Conservation (phyloP, 192 early-diverging fungal genomes). For the Kappamyces sp. region DNA sequence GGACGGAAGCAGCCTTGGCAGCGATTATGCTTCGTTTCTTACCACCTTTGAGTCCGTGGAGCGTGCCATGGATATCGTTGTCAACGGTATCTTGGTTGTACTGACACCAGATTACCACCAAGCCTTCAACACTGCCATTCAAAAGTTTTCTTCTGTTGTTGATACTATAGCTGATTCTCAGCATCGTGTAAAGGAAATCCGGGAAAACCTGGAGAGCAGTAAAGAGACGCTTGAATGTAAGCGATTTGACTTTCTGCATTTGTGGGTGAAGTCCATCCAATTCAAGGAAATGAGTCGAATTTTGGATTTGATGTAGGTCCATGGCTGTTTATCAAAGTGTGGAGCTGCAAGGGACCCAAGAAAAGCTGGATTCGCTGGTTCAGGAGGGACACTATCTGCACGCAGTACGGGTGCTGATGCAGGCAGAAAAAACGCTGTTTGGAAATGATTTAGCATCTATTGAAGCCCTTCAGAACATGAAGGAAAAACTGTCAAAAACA, state of each 20-base stretch:
- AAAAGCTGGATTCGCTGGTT: slow-evolving; percentile 41
- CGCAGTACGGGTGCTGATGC: slow-evolving; percentile 37
- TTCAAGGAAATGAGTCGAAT: slow-evolving; percentile 57
- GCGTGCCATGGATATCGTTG: slow-evolving; percentile 51
- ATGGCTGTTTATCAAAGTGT: slow-evolving; percentile 27
- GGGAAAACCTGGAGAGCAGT: slow-evolving; percentile 35
- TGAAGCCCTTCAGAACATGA: slow-evolving; percentile 42
- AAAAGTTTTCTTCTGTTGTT: slow-evolving; percentile 51
- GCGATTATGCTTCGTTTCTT: slow-evolving; percentile 42
- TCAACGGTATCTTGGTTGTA: slow-evolving; percentile 45
- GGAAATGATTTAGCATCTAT: slow-evolving; percentile 43
- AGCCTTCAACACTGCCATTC: slow-evolving; percentile 53
- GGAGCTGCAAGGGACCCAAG: slow-evolving; percentile 42
- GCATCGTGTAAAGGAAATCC: slow-evolving; percentile 35
- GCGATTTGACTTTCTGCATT: slow-evolving; percentile 52
- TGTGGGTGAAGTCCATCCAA: slow-evolving; percentile 56
- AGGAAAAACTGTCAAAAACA: slow-evolving; percentile 33
- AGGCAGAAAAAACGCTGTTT: slow-evolving; percentile 26
- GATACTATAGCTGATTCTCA: slow-evolving; percentile 51
- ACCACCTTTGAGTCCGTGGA: slow-evolving; percentile 39
- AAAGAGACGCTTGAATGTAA: slow-evolving; percentile 52
- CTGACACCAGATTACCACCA: slow-evolving; percentile 47
- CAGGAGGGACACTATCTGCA: slow-evolving; percentile 44
- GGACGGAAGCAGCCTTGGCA: slow-evolving; percentile 45
- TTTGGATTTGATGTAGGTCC: slow-evolving; percentile 41